Conservation (phyloP, 2,329 filamentous ascomycete species). For the Talaromyces sp. region DNA sequence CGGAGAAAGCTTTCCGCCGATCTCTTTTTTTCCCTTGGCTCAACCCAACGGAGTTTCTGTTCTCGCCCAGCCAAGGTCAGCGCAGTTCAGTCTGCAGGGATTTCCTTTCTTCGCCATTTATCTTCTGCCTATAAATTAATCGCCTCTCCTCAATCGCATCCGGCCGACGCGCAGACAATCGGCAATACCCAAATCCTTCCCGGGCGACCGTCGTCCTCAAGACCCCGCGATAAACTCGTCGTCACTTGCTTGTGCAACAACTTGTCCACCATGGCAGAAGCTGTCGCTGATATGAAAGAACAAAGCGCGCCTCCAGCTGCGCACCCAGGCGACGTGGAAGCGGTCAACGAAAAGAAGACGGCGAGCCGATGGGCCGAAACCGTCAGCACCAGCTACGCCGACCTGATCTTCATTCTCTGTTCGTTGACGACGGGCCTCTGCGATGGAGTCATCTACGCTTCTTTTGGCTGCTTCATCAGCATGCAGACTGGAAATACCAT, state of each 20-base stretch:
- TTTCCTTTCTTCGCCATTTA: not conserved
- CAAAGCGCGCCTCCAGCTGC: not conserved
- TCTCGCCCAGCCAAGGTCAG: not conserved
- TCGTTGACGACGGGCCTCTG: slow-evolving; percentile 41
- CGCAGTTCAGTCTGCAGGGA: not conserved
- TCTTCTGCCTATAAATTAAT: not conserved
- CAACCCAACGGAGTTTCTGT: not conserved
- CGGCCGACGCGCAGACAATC: not conserved
- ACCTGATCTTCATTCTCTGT: slow-evolving; percentile 32
- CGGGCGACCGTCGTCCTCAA: not conserved
- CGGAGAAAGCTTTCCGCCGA: not conserved
- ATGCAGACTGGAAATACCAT: slow-evolving; percentile 48
- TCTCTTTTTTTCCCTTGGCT: not conserved
- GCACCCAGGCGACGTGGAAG: not conserved
- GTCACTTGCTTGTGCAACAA: not conserved
- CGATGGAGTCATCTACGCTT: slow-evolving; percentile 42
- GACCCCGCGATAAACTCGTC: not conserved
- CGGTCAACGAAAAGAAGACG: not conserved
- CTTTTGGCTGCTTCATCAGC: slow-evolving; percentile 43
- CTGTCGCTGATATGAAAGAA: not conserved
- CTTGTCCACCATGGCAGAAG: not conserved
- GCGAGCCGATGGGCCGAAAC: slow-evolving; percentile 23
- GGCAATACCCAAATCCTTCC: not conserved
- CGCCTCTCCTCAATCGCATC: not conserved
- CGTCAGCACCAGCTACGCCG: slow-evolving; percentile 27